Conservation (phyloP, 352 stramenopile genomes). For the Pythium insidiosum region DNA sequence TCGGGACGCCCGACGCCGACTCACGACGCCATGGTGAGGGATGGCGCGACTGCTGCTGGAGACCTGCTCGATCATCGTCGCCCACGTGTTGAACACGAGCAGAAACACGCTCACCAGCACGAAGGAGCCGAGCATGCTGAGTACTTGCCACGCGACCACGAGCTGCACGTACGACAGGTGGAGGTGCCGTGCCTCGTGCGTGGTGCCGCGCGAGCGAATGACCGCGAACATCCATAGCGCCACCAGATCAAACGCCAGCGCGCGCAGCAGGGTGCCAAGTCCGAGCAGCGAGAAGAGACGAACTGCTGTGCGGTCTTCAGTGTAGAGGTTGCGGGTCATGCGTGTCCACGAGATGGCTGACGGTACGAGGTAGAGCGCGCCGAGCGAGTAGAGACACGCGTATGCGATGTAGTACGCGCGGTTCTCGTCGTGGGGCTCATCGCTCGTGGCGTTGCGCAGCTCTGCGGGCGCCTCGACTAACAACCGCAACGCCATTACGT, state of each 20-base stretch:
- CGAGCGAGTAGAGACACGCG: slow-evolving; percentile 42
- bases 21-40: slow-evolving; percentile 3
- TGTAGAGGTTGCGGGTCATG: slow-evolving; percentile 26
- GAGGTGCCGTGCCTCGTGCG: slow-evolving; percentile 30
- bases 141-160: slow-evolving; percentile 43
- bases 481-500: no score
- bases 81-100: slow-evolving; percentile 60
- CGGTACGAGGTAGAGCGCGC: slow-evolving; percentile 36
- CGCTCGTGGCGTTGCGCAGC: no score
- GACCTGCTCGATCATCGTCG: slow-evolving; percentile 54
- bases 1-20: neutral
- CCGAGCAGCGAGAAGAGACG: slow-evolving; percentile 45
- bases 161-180: slow-evolving; percentile 53
- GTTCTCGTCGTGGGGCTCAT: neutral
- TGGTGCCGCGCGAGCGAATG: slow-evolving; percentile 22
- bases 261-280: slow-evolving; percentile 30
- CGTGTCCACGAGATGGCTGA: slow-evolving; percentile 24
- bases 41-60: slow-evolving; percentile 10
- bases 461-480: no score
- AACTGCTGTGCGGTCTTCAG: slow-evolving; percentile 37
- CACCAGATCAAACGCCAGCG: slow-evolving; percentile 39
- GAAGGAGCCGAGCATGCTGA: slow-evolving; percentile 32
- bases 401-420: slow-evolving; percentile 33
- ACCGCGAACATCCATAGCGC: slow-evolving; percentile 43
- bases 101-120: slow-evolving; percentile 44